Percentiles rank a stretch among this genome's conserved stretches.
Evolutionary conservation across 345 rosid genomes (phyloP).

Genomic region (Garcia nutans): DNA sequence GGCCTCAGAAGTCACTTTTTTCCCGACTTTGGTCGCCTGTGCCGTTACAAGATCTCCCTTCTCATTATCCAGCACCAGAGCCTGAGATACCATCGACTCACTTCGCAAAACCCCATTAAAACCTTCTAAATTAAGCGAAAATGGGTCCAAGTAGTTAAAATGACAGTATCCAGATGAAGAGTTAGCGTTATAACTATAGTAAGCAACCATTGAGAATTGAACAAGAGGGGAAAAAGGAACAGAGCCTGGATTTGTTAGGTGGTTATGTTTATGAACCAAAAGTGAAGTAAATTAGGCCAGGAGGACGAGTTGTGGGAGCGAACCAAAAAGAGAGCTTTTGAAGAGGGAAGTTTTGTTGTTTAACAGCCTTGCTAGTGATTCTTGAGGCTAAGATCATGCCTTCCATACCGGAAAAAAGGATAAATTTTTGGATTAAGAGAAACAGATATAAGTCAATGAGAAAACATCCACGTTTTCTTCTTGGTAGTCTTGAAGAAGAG

Average conservation of each 20-base stretch:
- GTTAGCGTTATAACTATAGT: conserved; percentile 26
- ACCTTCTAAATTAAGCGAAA: conserved; percentile 27
- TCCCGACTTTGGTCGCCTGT: conserved; percentile 22
- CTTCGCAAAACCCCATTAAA: conserved; percentile 28
- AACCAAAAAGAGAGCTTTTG: conserved; percentile 72
- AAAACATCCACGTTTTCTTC: conserved; percentile 27
- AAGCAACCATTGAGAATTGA: conserved; percentile 37
- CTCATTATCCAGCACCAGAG: conserved; percentile 47
- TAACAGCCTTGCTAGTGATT: conserved; percentile 31
- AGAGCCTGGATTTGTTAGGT: neutral
- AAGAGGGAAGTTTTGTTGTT: conserved; percentile 51
- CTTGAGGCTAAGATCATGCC: conserved; percentile 15
- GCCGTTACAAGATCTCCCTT: conserved; percentile 48
- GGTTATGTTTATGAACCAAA: conserved; percentile 24
- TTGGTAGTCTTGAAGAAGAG: conserved; percentile 18
- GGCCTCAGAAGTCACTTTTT: conserved; percentile 31
- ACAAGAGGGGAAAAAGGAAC: neutral
- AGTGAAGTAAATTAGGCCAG: conserved; percentile 38
- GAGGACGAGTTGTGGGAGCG: conserved; percentile 70
- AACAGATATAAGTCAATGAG: neutral
- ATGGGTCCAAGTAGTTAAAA: conserved; percentile 28
- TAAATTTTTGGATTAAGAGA: conserved; percentile 15
- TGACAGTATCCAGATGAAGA: conserved; percentile 35
- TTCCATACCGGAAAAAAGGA: conserved; percentile 24
- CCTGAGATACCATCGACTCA: conserved; percentile 31